Evolutionary conservation across 106 monocot species (phyloP).

Genomic region (Triglochin maritima): DNA sequence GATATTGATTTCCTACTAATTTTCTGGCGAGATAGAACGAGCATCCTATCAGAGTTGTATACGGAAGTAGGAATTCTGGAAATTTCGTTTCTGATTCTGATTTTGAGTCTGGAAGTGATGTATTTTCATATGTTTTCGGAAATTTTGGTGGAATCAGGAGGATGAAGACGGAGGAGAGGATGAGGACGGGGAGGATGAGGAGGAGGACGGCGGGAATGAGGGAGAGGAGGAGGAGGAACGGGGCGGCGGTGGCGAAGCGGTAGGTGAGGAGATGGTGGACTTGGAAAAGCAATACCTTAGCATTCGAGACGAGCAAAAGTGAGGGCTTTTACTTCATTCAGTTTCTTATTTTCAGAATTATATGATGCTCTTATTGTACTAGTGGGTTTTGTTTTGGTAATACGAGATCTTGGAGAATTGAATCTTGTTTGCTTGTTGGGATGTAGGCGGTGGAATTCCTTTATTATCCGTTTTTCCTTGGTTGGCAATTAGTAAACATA

Average conservation of each 20-base stretch:
- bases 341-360: neutral
- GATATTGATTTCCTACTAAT: too few relatives aligned
- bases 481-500: too few relatives aligned
- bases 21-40: too few relatives aligned
- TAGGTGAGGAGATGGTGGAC: constrained; percentile 3
- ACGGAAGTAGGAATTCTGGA: too few relatives aligned
- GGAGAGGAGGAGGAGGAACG: neutral
- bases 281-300: neutral
- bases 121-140: too few relatives aligned
- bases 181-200: neutral
- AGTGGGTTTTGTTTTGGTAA: neutral
- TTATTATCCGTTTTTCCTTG: too few relatives aligned
- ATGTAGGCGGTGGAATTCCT: too few relatives aligned
- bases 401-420: neutral
- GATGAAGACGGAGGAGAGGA: neutral
- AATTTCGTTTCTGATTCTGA: too few relatives aligned
- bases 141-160: neutral
- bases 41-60: too few relatives aligned
- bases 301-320: constrained; percentile 3
- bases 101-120: too few relatives aligned
- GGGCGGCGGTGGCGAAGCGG: neutral
- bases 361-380: neutral
- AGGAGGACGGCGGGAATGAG: neutral
- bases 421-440: too few relatives aligned
- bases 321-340: neutral